Conservation (phyloP, 352 stramenopile species). For the Salisapilia sapeloensis region DNA sequence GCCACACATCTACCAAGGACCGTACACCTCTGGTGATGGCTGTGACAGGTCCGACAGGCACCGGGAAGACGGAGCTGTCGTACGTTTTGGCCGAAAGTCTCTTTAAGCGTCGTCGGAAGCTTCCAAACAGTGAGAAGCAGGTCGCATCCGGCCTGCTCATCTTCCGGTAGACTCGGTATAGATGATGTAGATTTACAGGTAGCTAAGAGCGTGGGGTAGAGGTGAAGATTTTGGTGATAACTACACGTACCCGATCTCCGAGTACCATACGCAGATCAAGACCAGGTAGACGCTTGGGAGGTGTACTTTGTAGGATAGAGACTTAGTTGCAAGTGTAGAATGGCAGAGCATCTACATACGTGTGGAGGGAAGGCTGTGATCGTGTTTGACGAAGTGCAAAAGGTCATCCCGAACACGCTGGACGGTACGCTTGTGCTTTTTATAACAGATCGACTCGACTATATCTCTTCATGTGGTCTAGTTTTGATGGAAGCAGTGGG, state of each 20-base stretch:
- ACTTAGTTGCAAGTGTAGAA: too few relatives aligned
- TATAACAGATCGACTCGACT: conserved; percentile 1
- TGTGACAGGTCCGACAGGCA: conserved; percentile 78
- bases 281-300: conserved; percentile 14
- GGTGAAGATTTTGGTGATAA: conserved; percentile 78
- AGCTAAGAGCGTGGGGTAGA: conserved; percentile 9
- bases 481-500: conserved; percentile 66
- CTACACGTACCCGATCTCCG: conserved; percentile 60
- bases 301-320: conserved; percentile 1
- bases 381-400: conserved; percentile 86
- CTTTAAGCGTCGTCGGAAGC: conserved; percentile 62
- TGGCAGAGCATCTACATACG: conserved; percentile 59
- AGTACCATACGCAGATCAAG: conserved; percentile 79
- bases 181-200: too few relatives aligned
- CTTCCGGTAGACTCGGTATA: conserved; percentile 23
- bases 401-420: conserved; percentile 79
- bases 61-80: conserved; percentile 84
- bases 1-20: conserved; percentile 28
- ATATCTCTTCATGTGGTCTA: conserved; percentile 3
- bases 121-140: conserved; percentile 48
- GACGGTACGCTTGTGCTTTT: conserved; percentile 25
- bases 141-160: conserved; percentile 56
- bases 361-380: conserved; percentile 80
- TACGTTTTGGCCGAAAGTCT: conserved; percentile 68
- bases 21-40: conserved; percentile 69